Base-by-base conservation (phyloP, 2,329 filamentous ascomycete species). In the Penicillium concentricum region DNA sequence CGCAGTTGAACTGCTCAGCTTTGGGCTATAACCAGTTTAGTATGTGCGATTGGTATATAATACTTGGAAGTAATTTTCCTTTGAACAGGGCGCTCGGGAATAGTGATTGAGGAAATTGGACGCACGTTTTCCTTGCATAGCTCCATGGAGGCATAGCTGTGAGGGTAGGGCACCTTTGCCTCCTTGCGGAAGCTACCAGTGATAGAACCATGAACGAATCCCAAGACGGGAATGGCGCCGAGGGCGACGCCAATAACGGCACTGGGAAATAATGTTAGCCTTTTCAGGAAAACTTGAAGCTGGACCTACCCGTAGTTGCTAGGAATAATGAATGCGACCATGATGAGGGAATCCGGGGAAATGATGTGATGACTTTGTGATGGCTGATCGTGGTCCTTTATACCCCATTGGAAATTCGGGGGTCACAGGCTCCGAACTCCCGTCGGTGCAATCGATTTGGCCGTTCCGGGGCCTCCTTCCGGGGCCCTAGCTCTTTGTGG, bases 131-230 rank as follows among this genome's bases (percentile, higher is more conserved):
- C 65, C 63, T 77, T 78, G 69, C 83, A 76, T 69, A 85, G 79
- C 58, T 82, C 78, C 47, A 76, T 71, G 22, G 81, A 81, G 30
- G 85, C 84, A 73, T 84, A 86, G 68, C 76, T 72, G 73, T 83
- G 81, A 15, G 85, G 85, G 70, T 86, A 86, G 16, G 76, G 75
- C 58, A 86, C 74, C 41, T 79, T 76, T 59, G 84, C 82, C 4
- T 71, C 65, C 62, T 79, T 81, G 72, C 85, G 82, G 70, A 78
- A 73, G 22, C 41, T 22, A 44, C 67, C 68, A 30, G 81, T 78
- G 67, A 81, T 74, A 16, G 24, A 52, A 61, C 79, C 80, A 67
- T 86, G 84, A 72, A 79, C 78, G 64, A 75, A 75, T 56, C 74
- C 72, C 41, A 87, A 74, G 66, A 85, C 66, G 68, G 77, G 78